Evolutionary conservation across 805 yeast species (phyloP), one percentile per base, ranked within the genome.

Genomic region (Lipomyces starkeyi): DNA sequence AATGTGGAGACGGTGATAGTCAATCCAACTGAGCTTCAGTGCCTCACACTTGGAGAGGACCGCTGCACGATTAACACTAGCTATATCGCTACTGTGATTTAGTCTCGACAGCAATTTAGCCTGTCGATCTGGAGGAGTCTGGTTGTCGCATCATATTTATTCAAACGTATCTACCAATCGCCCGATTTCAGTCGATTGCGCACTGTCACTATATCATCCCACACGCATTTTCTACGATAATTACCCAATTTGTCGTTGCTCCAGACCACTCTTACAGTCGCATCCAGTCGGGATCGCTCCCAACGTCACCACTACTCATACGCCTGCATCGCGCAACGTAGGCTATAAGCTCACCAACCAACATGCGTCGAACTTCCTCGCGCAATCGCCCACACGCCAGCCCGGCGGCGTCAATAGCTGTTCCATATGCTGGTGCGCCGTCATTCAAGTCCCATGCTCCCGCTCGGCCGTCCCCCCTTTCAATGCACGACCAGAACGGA

Each of bases 401-500:
- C 11, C 34, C 59, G n/a, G 22, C 63, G 14, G 22, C 63, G 14
- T 27, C 62, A 14, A 55, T 67, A 13, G 54, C 64, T 5, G 67
- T 63, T 5, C 68, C 68, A 7, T 61, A 65, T 53, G 22, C 68
- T 13, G 65, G 62, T 20, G 20, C 62, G n/a, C 59, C 25, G 17
- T 40, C 61, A n/a, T 61, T 67, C 60, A 64, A 43, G 35, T 52
- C 66, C 1, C 71, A 72, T 61, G 71, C 69, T 3, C 74, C 74
- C 1, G 63, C 34, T 3, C 59, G 70, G 9, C 72, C 73, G n/a
- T 72, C 74, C 17, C 74, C 75, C n/a, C 62, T 73, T 4, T 61
- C 72, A 17, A 64, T 66, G 4, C 66, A 69, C 56, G 68, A 66
- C 29, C 71, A 63, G 60, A 68, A 66, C 35, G 75, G 74, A 17